A percentile compares a stretch with the other conserved stretches of the same genome.
These are phyloP conservation scores for Dioscorea dumetorum DNA, from an alignment of 106 monocot species.

Conservation along the genomic window DNA sequence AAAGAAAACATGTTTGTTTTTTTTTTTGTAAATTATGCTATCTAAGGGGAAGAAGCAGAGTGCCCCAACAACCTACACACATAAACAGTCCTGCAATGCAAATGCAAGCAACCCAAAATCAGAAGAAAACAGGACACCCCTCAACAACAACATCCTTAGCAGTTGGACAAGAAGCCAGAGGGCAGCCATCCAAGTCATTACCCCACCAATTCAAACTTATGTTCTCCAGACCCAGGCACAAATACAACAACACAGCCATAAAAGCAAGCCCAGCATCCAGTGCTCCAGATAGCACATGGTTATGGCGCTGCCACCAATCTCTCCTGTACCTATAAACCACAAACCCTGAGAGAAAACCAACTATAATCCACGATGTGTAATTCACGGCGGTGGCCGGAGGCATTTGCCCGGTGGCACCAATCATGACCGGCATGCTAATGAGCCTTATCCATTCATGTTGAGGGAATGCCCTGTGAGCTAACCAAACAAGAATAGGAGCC, in stretches of 20 bases:
- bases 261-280: slow-evolving; percentile 82
- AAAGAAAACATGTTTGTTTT: too few species aligned
- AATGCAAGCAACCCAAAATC: background rate
- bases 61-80: too few species aligned
- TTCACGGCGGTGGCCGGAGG: slow-evolving; percentile 88
- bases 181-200: slow-evolving; percentile 76
- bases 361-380: slow-evolving; percentile 67
- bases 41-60: too few species aligned
- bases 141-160: slow-evolving; percentile 49
- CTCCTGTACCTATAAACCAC: slow-evolving; percentile 59
- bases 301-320: slow-evolving; percentile 83
- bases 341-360: slow-evolving; percentile 77
- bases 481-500: slow-evolving; percentile 62
- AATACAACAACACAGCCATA: slow-evolving; percentile 79
- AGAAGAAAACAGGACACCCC: slow-evolving; percentile 39
- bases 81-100: too few species aligned
- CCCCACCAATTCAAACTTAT: slow-evolving; percentile 81
- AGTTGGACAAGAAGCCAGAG: slow-evolving; percentile 72
- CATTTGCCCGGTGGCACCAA: slow-evolving; percentile 68
- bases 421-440: slow-evolving; percentile 71
- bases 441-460: slow-evolving; percentile 56
- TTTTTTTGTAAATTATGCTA: too few species aligned
- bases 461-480: slow-evolving; percentile 68
- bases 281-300: slow-evolving; percentile 78
- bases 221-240: slow-evolving; percentile 51